Evolutionary conservation across 805 yeast species (phyloP).

Genomic region (Yarrowia bubula): DNA sequence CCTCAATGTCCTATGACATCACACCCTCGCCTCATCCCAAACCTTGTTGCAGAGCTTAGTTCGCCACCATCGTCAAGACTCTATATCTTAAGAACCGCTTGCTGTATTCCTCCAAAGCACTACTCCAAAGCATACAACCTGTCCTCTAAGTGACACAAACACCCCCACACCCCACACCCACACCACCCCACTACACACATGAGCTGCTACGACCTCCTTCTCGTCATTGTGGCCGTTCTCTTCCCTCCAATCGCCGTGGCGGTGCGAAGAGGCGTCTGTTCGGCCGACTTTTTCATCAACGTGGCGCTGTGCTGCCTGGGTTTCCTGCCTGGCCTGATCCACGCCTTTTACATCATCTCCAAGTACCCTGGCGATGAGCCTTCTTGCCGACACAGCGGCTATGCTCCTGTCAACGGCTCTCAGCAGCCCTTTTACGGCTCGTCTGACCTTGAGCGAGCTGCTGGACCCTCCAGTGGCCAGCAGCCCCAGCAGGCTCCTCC

Average conservation of each 20-base stretch:
- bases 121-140: neutral
- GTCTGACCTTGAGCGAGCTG: constrained; percentile 24
- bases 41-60: neutral
- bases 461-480: constrained; percentile 1
- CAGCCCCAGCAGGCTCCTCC: constrained; percentile 21
- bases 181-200: neutral
- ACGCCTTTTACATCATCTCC: constrained; percentile 74
- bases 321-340: constrained; percentile 73
- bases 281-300: constrained; percentile 67
- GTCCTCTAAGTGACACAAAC: neutral
- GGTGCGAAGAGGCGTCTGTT: constrained; percentile 67
- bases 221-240: constrained; percentile 66
- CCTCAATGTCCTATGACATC: neutral
- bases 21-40: neutral
- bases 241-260: constrained; percentile 80
- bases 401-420: constrained; percentile 4
- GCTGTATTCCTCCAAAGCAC: neutral
- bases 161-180: neutral
- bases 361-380: constrained; percentile 52
- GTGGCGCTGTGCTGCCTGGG: constrained; percentile 69
- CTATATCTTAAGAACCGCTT: neutral
- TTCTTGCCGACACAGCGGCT: neutral
- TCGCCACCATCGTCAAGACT: constrained; percentile 9
- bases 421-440: constrained; percentile 22
- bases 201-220: constrained; percentile 54